These are phyloP conservation scores for Pyrenochaeta sp. DNA, from an alignment of 2,329 filamentous ascomycete genomes.

Conservation along the genomic window DNA sequence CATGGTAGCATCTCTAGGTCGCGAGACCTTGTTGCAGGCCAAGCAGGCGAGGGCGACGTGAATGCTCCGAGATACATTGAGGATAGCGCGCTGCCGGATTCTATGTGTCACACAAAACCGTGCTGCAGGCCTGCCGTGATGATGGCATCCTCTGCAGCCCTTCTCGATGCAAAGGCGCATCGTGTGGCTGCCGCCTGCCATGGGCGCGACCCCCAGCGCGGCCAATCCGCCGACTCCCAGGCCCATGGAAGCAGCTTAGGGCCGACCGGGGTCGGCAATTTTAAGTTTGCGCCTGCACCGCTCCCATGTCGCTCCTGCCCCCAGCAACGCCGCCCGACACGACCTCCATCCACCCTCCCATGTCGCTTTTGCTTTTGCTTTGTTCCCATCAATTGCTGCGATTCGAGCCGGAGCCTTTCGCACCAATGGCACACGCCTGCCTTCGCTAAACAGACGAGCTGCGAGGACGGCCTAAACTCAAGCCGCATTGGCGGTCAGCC, in stretches of 20 bases:
- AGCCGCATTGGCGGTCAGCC: constrained; percentile 36
- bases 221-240: constrained; percentile 32
- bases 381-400: neutral
- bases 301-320: constrained; percentile 24
- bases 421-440: constrained; percentile 8
- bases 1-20: constrained; percentile 53
- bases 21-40: constrained; percentile 45
- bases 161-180: neutral
- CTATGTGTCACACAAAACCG: constrained; percentile 40
- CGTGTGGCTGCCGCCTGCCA: constrained; percentile 2
- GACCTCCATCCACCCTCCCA: constrained; percentile 7
- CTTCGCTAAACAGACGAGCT: neutral
- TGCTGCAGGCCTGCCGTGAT: constrained; percentile 24
- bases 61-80: constrained; percentile 34
- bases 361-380: neutral
- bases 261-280: constrained; percentile 38
- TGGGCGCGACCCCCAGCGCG: constrained; percentile 4
- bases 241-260: constrained; percentile 28
- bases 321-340: constrained; percentile 2
- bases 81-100: constrained; percentile 27
- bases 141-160: constrained; percentile 22
- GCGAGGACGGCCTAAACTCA: constrained; percentile 7
- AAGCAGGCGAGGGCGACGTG: constrained; percentile 27
- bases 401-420: constrained; percentile 5
- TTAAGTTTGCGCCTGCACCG: constrained; percentile 30